Evolutionary conservation across 1,284 basidiomycete species (phyloP).

Genomic region (Boletus mariae): DNA sequence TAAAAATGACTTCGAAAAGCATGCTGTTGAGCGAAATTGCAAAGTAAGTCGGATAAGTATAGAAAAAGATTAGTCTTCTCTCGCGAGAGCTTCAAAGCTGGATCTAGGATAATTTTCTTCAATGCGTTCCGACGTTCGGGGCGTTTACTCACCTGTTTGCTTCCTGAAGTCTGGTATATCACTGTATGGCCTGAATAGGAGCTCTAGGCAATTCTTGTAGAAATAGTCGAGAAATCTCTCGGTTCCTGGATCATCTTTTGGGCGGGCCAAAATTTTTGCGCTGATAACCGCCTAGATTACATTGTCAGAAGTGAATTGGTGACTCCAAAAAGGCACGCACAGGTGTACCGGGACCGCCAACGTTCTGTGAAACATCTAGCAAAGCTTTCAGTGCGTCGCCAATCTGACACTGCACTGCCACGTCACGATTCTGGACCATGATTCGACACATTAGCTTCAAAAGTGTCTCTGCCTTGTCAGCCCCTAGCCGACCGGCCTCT

Average conservation of each 20-base stretch:
- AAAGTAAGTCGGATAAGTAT: constrained; percentile 86
- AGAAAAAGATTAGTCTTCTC: constrained; percentile 77
- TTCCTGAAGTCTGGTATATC: constrained; percentile 76
- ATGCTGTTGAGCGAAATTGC: constrained; percentile 86
- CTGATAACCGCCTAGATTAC: constrained; percentile 25
- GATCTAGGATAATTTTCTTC: constrained; percentile 37
- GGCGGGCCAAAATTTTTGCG: constrained; percentile 48
- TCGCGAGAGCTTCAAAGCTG: constrained; percentile 54
- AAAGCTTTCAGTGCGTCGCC: constrained; percentile 86
- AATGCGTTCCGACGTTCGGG: background rate
- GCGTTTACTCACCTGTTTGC: constrained; percentile 47
- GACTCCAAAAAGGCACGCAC: constrained; percentile 25
- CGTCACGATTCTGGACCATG: constrained; percentile 74
- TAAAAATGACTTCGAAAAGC: constrained; percentile 89
- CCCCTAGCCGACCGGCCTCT: constrained; percentile 49
- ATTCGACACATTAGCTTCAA: constrained; percentile 74
- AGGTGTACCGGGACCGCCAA: constrained; percentile 37
- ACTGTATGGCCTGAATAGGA: constrained; percentile 76
- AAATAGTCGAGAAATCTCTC: constrained; percentile 91
- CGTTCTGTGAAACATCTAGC: constrained; percentile 66
- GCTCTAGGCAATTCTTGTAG: constrained; percentile 75
- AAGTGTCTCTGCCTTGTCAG: constrained; percentile 70
- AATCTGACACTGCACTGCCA: constrained; percentile 88
- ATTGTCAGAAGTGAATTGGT: constrained; percentile 3
- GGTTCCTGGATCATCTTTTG: constrained; percentile 80